phyloP scores from a whole-genome alignment of 805 yeast species.

The Suhomyces sp. region DNA sequence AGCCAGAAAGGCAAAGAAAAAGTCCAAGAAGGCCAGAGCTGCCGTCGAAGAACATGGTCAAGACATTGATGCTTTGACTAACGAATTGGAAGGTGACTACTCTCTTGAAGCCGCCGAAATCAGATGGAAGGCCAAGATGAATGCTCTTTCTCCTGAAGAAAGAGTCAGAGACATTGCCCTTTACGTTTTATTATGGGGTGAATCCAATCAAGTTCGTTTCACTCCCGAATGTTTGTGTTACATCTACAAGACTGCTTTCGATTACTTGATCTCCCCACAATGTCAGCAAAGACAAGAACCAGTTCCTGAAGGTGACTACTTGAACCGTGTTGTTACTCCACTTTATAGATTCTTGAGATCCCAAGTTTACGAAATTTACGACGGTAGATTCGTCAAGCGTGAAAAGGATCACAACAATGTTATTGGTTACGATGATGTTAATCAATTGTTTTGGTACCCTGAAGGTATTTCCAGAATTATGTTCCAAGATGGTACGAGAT shows the following conservation, averaged over 20 bases:
- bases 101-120: slow-evolving; percentile 82
- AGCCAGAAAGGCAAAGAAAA: slow-evolving; percentile 78
- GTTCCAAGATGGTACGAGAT: slow-evolving; percentile 87
- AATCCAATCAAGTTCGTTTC: slow-evolving; percentile 92
- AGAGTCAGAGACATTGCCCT: slow-evolving; percentile 77
- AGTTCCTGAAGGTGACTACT: slow-evolving; percentile 85
- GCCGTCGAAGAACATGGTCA: slow-evolving; percentile 67
- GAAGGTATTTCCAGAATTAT: slow-evolving; percentile 95
- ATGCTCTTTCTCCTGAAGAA: slow-evolving; percentile 67
- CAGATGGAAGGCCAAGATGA: slow-evolving; percentile 85
- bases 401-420: slow-evolving; percentile 80
- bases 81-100: slow-evolving; percentile 77
- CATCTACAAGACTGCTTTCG: slow-evolving; percentile 92
- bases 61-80: slow-evolving; percentile 59
- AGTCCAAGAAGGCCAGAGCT: slow-evolving; percentile 72
- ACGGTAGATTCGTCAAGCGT: slow-evolving; percentile 81
- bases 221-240: slow-evolving; percentile 81
- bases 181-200: slow-evolving; percentile 82
- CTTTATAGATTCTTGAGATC: slow-evolving; percentile 75
- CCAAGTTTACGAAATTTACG: slow-evolving; percentile 77
- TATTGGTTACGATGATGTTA: slow-evolving; percentile 96
- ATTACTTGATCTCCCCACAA: slow-evolving; percentile 82
- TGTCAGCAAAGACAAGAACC: slow-evolving; percentile 87
- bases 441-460: slow-evolving; percentile 98
- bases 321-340: slow-evolving; percentile 92